Percentiles rank a stretch among this genome's conserved stretches.
These are phyloP conservation scores for Ascochyta koolunga DNA, from an alignment of 2,329 filamentous ascomycete genomes.

Conservation along the genomic window DNA sequence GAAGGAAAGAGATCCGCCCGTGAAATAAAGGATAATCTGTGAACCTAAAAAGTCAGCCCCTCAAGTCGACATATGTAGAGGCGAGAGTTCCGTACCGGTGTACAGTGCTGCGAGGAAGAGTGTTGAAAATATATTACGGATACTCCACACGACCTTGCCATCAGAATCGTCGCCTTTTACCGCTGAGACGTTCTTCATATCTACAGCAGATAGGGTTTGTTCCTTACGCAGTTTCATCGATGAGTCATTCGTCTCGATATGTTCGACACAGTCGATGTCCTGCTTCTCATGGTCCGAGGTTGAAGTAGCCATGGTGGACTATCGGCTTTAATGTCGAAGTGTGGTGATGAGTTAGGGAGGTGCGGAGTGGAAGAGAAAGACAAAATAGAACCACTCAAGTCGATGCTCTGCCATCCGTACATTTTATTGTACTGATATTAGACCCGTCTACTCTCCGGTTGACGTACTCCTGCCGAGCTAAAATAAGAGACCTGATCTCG, in stretches of 20 bases:
- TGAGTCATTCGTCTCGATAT: slow-evolving; percentile 27
- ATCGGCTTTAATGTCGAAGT: neutral
- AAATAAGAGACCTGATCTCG: slow-evolving; percentile 3
- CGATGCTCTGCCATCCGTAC: neutral
- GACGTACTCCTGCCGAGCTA: slow-evolving; percentile 15
- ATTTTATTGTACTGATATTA: neutral
- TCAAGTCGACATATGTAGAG: neutral
- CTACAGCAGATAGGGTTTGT: slow-evolving; percentile 38
- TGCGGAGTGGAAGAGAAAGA: neutral
- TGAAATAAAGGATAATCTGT: slow-evolving; percentile 45
- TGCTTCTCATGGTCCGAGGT: slow-evolving; percentile 33
- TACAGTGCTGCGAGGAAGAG: slow-evolving; percentile 48
- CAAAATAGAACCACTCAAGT: neutral
- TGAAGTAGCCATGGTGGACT: slow-evolving; percentile 21
- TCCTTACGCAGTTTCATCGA: slow-evolving; percentile 34
- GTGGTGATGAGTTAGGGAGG: neutral
- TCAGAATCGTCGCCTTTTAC: slow-evolving; percentile 51
- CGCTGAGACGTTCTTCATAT: slow-evolving; percentile 43
- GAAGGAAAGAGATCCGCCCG: slow-evolving; percentile 40
- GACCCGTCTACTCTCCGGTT: slow-evolving; percentile 9
- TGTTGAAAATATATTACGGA: slow-evolving; percentile 43
- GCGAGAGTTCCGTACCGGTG: slow-evolving; percentile 26
- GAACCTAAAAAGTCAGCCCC: slow-evolving; percentile 29
- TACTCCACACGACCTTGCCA: slow-evolving; percentile 47
- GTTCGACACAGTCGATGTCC: slow-evolving; percentile 31